Base-by-base conservation (phyloP, 805 yeast genomes). In the Ogataea chonburiensis region DNA sequence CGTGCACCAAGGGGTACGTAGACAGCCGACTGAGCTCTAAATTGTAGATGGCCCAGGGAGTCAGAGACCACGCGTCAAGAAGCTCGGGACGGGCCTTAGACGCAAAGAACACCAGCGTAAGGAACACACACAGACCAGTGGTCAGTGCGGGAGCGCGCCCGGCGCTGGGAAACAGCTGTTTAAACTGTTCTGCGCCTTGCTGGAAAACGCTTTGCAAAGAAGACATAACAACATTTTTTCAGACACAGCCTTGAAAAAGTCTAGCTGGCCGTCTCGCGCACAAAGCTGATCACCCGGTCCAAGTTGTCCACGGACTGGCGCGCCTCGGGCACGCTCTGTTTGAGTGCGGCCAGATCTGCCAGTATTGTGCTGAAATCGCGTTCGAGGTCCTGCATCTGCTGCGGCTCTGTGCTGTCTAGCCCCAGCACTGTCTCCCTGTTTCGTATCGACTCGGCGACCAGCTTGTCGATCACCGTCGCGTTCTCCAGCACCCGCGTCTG, bases 1-100 rank as follows among this genome's bases (percentile, higher is more conserved):
- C 50, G 58, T 87, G 96, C 18, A 77, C 77, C 50, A 86, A 60
- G 2, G 88, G 84, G 55, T 83, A 87, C 47, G 85, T 71, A 7
- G 93, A 78, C n/a, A 81, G 53, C 26, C 75, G 55, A 53, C 70
- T 70, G 45, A 79, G 45, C 34, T 77, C 68, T 20, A 74, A 45
- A 7, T 57, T 49, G 40, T 73, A 63, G 4, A 82, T 63, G 2
- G 86, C 75, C 32, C 64, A 56, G 10, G 93, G 83, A 26, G 68
- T 64, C 42, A 84, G 66, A 8, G 73, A 58, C 55, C 80, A 70
- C 23, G 55, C 43, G 33, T 62, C 66, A 38, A 56, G 58, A 37
- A 66, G 40, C 30, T 38, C 49, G 3, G 52, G 40, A n/a, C 45
- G 25, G 34, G 55, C 15, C 30, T 41, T 42, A 49, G 64, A 69